Evolutionary conservation across 2,329 filamentous ascomycete species (phyloP).

Genomic region (Penicillium sp.): DNA sequence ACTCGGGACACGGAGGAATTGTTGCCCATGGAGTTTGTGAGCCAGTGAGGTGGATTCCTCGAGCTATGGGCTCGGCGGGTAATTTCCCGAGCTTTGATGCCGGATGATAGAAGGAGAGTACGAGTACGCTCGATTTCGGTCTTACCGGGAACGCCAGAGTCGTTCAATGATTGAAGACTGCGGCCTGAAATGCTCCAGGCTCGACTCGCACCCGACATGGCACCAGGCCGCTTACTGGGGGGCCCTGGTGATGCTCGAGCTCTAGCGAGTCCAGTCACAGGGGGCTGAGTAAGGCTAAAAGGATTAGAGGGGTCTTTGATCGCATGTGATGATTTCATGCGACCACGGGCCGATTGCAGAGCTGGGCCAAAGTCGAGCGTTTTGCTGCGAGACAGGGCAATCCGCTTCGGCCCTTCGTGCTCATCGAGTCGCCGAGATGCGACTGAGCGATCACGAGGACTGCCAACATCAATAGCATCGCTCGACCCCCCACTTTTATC

Average conservation of each 20-base stretch:
- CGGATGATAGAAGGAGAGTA: slow-evolving; percentile 78
- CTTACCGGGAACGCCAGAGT: slow-evolving; percentile 58
- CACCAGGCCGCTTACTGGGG: slow-evolving; percentile 41
- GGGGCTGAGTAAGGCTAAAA: slow-evolving; percentile 44
- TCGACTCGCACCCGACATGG: slow-evolving; percentile 49
- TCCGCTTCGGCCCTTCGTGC: slow-evolving; percentile 22
- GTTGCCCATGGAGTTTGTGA: slow-evolving; percentile 38
- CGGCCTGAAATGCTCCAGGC: slow-evolving; percentile 66
- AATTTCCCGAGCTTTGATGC: slow-evolving; percentile 89
- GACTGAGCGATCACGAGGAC: slow-evolving; percentile 21
- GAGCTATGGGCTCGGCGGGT: slow-evolving; percentile 65
- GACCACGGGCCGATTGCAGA: slow-evolving; percentile 31
- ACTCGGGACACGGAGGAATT: slow-evolving; percentile 49
- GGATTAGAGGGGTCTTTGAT: slow-evolving; percentile 39
- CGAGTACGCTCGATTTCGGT: slow-evolving; percentile 82
- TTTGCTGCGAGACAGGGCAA: slow-evolving; percentile 25
- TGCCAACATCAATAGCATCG: slow-evolving; percentile 25
- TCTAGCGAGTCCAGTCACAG: slow-evolving; percentile 54
- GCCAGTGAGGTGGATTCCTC: slow-evolving; percentile 45
- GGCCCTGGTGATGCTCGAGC: slow-evolving; percentile 43
- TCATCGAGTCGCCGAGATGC: slow-evolving; percentile 19
- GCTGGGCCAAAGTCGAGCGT: slow-evolving; percentile 42
- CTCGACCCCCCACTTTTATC: slow-evolving; percentile 39
- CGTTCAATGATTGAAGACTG: slow-evolving; percentile 45
- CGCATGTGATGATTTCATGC: slow-evolving; percentile 30